Conservation (phyloP, 805 yeast species). For the Hanseniaspora guilliermondii region DNA sequence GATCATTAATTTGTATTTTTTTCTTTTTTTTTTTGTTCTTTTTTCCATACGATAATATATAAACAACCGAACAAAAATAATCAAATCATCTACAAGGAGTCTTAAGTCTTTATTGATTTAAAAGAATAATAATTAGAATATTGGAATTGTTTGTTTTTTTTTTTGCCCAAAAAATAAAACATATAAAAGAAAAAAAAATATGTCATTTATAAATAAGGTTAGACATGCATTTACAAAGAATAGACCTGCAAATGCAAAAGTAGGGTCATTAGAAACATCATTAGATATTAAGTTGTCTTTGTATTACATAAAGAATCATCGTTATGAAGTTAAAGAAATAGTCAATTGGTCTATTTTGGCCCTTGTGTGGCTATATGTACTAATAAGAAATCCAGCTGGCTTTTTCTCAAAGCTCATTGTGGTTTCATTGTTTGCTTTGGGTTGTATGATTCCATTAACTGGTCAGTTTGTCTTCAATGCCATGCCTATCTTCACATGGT, state of each 20-base stretch:
- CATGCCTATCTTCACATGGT: conserved; percentile 76
- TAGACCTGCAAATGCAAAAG: conserved; percentile 35
- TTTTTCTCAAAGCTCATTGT: conserved; percentile 29
- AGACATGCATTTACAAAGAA: conserved; percentile 24
- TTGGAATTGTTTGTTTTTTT: neutral
- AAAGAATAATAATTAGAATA: neutral
- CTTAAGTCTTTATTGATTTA: neutral
- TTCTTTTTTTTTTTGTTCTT: neutral
- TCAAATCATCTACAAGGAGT: neutral
- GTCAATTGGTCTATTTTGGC: conserved; percentile 40
- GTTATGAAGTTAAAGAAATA: conserved; percentile 38
- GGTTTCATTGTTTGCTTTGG: conserved; percentile 31
- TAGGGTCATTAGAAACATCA: conserved; percentile 42
- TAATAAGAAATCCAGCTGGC: conserved; percentile 44
- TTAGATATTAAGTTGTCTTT: conserved; percentile 35
- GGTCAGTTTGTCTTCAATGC: conserved; percentile 76
- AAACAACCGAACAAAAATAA: neutral
- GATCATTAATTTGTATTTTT: neutral
- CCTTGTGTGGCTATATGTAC: conserved; percentile 45
- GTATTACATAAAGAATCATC: conserved; percentile 31
- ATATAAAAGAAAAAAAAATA: neutral
- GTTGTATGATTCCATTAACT: conserved; percentile 59
- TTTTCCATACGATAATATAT: neutral
- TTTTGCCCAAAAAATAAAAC: neutral
- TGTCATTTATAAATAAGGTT: conserved; percentile 4